Base-by-base conservation (phyloP, 2,329 filamentous ascomycete genomes). In the Monilinia laxa region DNA sequence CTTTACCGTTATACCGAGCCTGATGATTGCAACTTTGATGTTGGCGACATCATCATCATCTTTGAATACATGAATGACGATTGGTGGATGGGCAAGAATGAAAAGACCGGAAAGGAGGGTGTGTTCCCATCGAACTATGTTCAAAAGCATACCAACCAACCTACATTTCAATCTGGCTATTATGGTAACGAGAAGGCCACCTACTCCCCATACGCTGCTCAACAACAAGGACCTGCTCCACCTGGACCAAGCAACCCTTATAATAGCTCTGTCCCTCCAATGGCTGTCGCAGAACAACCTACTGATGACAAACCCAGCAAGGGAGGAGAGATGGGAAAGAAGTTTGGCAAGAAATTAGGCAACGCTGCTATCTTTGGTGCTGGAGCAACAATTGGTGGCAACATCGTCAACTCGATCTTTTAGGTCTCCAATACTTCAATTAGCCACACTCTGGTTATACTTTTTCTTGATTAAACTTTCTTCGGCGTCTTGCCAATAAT, bases 121-220 rank as follows among this genome's bases (percentile, higher is more conserved):
- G 97, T 98, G 77, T 98, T 98, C 84, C 94, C 94, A n/a, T 87
- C 90, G 73, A 92, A 86, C 77, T 98, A 98, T 77, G 93, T 96
- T 70, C 82, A 91, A 62, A 80, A 90, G 62, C 88, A 93, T 73
- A 69, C 77, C 57, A 68, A 78, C 78, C 63, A 78, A 74, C 66
- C 38, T 51, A 47, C 54, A 6, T 45, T 31, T 54, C 59, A 69
- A 6, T 64, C 54, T 28, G 58, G 59, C 35, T 60, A 62, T 31
- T 67, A 68, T 64, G 71, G 70, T 54, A 70, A 70, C 38, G 75
- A 75, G 59, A 71, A 70, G 55, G 70, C 68, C 20, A n/a, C 42
- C 31, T 63, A 63, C 52, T 20, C 31, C 10, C 58, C 58, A 20
- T 64, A 64, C 38, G 67, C 71, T 25, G 25, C 23, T 7, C 64